phyloP scores from a whole-genome alignment of 441 rosid genomes.

The Croton laevigatus region DNA sequence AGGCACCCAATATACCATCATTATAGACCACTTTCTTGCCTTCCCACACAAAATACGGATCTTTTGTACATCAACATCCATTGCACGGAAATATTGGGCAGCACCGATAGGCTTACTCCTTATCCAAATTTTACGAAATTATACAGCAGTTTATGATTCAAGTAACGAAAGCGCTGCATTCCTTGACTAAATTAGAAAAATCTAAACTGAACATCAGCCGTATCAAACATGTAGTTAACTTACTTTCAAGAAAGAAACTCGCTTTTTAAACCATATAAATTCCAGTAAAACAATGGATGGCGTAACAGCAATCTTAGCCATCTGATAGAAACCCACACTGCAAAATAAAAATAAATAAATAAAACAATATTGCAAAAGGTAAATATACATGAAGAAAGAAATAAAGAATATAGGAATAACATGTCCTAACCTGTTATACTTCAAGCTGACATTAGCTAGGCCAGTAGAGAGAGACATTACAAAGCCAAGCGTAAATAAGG shows the following conservation, averaged over 20 bases:
- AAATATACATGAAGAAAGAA: not conserved
- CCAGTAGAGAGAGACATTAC: slow-evolving; percentile 92
- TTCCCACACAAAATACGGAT: too few relatives aligned
- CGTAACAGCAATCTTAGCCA: slow-evolving; percentile 88
- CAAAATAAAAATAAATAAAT: slow-evolving; percentile 1
- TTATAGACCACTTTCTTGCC: too few relatives aligned
- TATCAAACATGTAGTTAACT: slow-evolving; percentile 1
- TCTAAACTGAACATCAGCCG: not conserved
- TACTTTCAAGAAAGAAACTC: slow-evolving; percentile 70
- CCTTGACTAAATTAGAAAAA: not conserved
- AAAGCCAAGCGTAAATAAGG: slow-evolving; percentile 67
- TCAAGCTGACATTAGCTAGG: slow-evolving; percentile 92
- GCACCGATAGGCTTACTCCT: not conserved
- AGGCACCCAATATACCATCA: too few relatives aligned
- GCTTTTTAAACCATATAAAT: slow-evolving; percentile 65
- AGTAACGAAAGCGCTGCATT: not conserved
- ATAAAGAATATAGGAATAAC: not conserved
- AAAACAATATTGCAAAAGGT: slow-evolving; percentile 1
- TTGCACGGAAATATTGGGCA: too few relatives aligned
- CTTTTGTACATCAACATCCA: too few relatives aligned
- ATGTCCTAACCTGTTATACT: slow-evolving; percentile 68
- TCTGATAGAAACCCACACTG: slow-evolving; percentile 95
- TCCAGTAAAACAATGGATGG: slow-evolving; percentile 88
- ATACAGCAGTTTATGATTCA: not conserved
- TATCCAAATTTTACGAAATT: not conserved